These are phyloP conservation scores for Alternaria postmessia DNA, from an alignment of 2,329 filamentous ascomycete genomes.

Conservation along the genomic window DNA sequence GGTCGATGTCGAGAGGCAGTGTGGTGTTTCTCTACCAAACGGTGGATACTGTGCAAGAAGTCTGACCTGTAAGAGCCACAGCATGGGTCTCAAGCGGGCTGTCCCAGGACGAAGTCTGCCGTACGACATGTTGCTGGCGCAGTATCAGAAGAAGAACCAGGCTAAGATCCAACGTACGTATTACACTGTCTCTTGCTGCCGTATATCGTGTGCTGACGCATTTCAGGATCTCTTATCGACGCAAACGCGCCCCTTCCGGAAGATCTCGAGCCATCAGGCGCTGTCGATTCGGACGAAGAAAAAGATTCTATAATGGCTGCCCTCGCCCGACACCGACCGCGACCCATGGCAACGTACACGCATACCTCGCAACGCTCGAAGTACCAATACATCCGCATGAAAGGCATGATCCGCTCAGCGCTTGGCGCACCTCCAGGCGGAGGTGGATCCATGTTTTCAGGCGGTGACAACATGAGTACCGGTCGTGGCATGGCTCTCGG, in stretches of 20 bases:
- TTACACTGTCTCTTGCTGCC: background rate
- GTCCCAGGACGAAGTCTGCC: conserved; percentile 87
- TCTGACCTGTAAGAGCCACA: conserved; percentile 91
- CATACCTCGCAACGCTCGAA: conserved; percentile 61
- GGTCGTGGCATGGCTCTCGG: conserved; percentile 38
- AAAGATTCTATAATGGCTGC: conserved; percentile 87
- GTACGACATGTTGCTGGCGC: conserved; percentile 84
- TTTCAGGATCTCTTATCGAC: conserved; percentile 85
- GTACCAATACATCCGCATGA: conserved; percentile 70
- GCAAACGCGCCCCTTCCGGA: conserved; percentile 91
- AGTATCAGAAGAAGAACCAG: conserved; percentile 90
- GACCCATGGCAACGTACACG: conserved; percentile 74
- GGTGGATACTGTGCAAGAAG: conserved; percentile 87
- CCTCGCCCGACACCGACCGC: conserved; percentile 75
- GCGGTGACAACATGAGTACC: conserved; percentile 32
- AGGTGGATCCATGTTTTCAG: conserved; percentile 31
- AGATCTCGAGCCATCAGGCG: conserved; percentile 73
- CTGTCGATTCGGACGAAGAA: conserved; percentile 95
- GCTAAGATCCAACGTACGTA: conserved; percentile 92
- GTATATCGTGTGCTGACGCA: conserved; percentile 9
- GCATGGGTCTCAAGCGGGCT: conserved; percentile 91
- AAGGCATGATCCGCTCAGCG: conserved; percentile 68
- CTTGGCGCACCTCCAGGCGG: conserved; percentile 57
- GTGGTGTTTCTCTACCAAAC: conserved; percentile 85
- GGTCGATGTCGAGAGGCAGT: conserved; percentile 93